These are phyloP conservation scores for Dictyostelium citrinum DNA, from an alignment of 78 protist genomes.

Conservation along the genomic window DNA sequence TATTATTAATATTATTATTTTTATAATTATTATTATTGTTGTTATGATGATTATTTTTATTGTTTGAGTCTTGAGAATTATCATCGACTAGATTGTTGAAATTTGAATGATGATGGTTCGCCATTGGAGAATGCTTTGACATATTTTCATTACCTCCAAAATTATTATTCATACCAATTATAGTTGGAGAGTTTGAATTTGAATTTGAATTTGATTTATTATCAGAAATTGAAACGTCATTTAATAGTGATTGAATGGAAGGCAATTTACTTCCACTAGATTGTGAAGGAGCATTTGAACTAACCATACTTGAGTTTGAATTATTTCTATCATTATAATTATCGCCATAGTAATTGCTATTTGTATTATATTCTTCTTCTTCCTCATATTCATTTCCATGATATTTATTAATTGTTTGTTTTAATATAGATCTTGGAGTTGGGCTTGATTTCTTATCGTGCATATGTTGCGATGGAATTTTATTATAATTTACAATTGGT, in stretches of 20 bases:
- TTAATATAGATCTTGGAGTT: neutral
- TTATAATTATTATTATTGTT: neutral
- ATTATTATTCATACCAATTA: neutral
- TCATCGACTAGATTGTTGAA: neutral
- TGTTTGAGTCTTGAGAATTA: neutral
- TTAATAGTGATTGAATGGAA: constrained; percentile 40
- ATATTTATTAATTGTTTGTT: neutral
- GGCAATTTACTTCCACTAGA: constrained; percentile 2
- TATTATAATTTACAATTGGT: neutral
- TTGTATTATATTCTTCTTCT: constrained; percentile 15
- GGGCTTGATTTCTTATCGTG: constrained; percentile 31
- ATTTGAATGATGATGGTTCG: neutral
- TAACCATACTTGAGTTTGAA: neutral
- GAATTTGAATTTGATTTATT: neutral
- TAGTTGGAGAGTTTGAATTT: neutral
- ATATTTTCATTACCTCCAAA: neutral
- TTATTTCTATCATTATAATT: neutral
- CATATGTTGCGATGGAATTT: neutral
- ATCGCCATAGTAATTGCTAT: constrained; percentile 27
- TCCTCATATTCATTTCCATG: neutral
- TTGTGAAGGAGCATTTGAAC: neutral
- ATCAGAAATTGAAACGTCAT: constrained; percentile 23
- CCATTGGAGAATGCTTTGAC: neutral
- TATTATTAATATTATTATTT: too few relatives aligned
- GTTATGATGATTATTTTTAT: neutral